A percentile compares a stretch with the other conserved stretches of the same genome.
phyloP scores from a whole-genome alignment of 2,329 filamentous ascomycete species.

The Mycogone perniciosa region DNA sequence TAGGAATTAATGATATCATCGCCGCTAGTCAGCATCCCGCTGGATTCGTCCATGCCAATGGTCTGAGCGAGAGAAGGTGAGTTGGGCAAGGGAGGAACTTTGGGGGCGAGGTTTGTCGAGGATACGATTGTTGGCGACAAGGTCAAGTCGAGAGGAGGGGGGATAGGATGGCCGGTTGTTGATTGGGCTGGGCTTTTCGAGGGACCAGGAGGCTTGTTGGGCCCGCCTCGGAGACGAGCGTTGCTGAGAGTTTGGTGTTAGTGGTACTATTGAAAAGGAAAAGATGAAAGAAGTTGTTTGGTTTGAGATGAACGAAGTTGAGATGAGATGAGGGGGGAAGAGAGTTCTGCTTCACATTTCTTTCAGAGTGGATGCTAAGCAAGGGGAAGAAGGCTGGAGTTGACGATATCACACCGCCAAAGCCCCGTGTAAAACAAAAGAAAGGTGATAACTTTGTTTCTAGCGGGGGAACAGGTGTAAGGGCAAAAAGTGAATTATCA shows the following conservation, averaged over 20 bases:
- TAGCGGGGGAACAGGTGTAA: too few relatives aligned
- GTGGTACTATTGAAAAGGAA: not conserved
- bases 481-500: too few relatives aligned
- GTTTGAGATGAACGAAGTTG: not conserved
- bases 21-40: conserved; percentile 38
- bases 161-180: conserved; percentile 36
- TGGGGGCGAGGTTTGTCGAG: conserved; percentile 44
- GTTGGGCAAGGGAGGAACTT: conserved; percentile 55
- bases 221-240: conserved; percentile 52
- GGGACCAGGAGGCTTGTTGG: conserved; percentile 44
- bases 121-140: conserved; percentile 27
- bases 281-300: not conserved
- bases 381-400: too few relatives aligned
- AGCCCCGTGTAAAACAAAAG: too few relatives aligned
- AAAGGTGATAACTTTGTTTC: too few relatives aligned
- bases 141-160: conserved; percentile 38
- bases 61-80: conserved; percentile 60
- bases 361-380: too few relatives aligned
- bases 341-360: too few relatives aligned
- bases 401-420: too few relatives aligned
- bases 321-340: not conserved
- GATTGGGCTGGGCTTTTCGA: conserved; percentile 48
- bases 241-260: conserved; percentile 34
- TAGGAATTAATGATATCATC: conserved; percentile 54
- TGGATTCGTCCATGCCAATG: conserved; percentile 61